Base-by-base conservation (phyloP, 805 yeast species). In the Candida verbasci region DNA sequence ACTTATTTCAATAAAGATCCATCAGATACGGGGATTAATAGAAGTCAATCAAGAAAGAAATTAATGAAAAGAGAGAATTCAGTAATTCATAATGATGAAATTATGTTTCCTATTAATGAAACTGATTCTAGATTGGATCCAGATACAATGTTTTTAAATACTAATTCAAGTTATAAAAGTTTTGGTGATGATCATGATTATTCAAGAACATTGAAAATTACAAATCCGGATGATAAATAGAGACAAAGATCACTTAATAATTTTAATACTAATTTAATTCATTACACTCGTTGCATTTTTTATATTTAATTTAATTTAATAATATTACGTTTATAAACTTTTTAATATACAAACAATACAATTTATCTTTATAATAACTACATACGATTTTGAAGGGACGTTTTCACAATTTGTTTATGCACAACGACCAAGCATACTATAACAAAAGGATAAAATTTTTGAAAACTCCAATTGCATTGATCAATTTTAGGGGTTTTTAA, bases 51-150 rank as follows among this genome's bases (percentile, higher is more conserved):
- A 21, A 52, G 55, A 37, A 63, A 62, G 49, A 56, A 53, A 30
- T 45, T 59, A 17, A 48, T 35, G 27, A 41, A 31, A 16, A 34
- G 25, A 24, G 38, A 35, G 10, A 14, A 20, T 24, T 17, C 38
- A 12, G 4, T 6, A 25, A 21, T 29, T 4, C 20, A 32, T 23
- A 35, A 26, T 25, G 29, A 31, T 9, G 45, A 38, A 18, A 46
- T 52, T 17, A 61, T 62, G 66, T 52, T 60, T 39, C 67, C 69
- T 9, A 62, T 62, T 11, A 48, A 53, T 10, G 63, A 56, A 28
- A 34, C 52, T 22, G 63, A 59, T 28, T 51, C 58, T 6, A 34
- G 40, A 26, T 44, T 44, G 22, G 52, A 51, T 36, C 46, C 55
- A 22, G 29, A 47, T 21, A 52, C 61, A 2, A 47, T 62, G 53